Evolutionary conservation across 768 basidiomycete species (phyloP).

Genomic region (Termitomyces eurrhizus): DNA sequence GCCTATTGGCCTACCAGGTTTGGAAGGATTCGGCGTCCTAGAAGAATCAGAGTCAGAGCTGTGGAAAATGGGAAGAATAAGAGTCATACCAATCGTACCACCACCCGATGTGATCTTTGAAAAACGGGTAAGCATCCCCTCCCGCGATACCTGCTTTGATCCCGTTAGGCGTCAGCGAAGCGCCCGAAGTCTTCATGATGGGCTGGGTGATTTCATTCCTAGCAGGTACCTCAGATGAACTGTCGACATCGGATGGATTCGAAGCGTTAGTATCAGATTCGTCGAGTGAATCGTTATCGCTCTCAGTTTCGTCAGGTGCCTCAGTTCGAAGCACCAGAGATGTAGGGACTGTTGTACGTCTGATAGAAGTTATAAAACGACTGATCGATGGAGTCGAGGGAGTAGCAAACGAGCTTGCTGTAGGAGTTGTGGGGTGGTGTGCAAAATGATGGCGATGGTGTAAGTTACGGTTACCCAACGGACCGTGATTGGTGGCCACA

Average conservation of each 20-base stretch:
- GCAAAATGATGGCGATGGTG: slow-evolving; percentile 13
- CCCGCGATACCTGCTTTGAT: slow-evolving; percentile 46
- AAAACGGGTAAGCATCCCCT: slow-evolving; percentile 35
- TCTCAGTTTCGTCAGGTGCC: neutral
- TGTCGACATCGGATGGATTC: neutral
- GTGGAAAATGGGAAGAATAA: neutral
- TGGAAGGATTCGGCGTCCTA: slow-evolving; percentile 38
- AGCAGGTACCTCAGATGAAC: slow-evolving; percentile 3
- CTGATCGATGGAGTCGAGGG: neutral
- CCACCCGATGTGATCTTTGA: slow-evolving; percentile 43
- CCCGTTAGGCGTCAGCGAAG: slow-evolving; percentile 34
- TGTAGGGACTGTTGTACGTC: neutral
- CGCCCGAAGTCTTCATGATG: slow-evolving; percentile 7
- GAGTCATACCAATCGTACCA: slow-evolving; percentile 43
- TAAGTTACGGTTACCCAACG: slow-evolving; percentile 3
- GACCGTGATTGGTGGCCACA: slow-evolving; percentile 13
- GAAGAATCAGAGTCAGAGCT: neutral
- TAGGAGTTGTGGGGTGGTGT: slow-evolving; percentile 1
- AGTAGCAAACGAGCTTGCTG: neutral
- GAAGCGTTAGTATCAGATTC: neutral
- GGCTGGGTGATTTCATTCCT: slow-evolving; percentile 7
- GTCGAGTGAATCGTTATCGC: neutral
- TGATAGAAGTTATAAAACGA: slow-evolving; percentile 8
- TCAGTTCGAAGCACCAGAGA: neutral
- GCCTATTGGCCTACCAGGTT: slow-evolving; percentile 34